Base-by-base conservation (phyloP, 2,329 filamentous ascomycete species). In the Penicillium sp. region DNA sequence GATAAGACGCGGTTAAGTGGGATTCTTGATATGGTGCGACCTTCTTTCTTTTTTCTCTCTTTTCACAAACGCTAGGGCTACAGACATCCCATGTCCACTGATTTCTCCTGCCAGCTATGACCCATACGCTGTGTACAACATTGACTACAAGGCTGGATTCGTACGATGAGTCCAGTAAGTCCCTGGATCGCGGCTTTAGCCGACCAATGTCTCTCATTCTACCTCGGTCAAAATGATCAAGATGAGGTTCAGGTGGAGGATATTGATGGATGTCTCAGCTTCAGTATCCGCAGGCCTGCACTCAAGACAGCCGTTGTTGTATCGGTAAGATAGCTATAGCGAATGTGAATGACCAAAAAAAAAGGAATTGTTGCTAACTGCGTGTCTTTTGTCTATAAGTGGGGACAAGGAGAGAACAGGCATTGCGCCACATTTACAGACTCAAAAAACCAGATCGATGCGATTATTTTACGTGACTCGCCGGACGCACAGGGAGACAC, bases 201-300 rank as follows among this genome's bases (percentile, higher is more conserved):
- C 54, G 63, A 68, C 55, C 53, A 56, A 45, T 65, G 57, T 44
- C 57, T 72, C 44, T 57, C 53, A 9, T 57, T 45, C 39, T 68
- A 66, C 29, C 55, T 61, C 13, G 53, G 59, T 26, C 56, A 56
- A 44, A 37, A 39, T 35, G 22, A 40, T 32, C 45, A 59, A 24
- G 52, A 55, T 49, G 50, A 24, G 14, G 39, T 64, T 16, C 42
- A 64, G 6, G 58, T 66, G 26, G 63, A 72, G 44, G 69, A 76
- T 53, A 66, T 76, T 63, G 73, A 69, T 13, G 69, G 66, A 32
- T 70, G 66, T 44, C 58, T 76, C 44, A 69, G 64, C n/a, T 69
- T 76, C 50, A 57, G 42, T 20, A 60, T 58, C 16, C 8, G 32
- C 7, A 59, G 53, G 8, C 16, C 50, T 39, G n/a, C 49, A 20